phyloP scores from a whole-genome alignment of 1,284 basidiomycete species.

The Neolentinus lepideus region DNA sequence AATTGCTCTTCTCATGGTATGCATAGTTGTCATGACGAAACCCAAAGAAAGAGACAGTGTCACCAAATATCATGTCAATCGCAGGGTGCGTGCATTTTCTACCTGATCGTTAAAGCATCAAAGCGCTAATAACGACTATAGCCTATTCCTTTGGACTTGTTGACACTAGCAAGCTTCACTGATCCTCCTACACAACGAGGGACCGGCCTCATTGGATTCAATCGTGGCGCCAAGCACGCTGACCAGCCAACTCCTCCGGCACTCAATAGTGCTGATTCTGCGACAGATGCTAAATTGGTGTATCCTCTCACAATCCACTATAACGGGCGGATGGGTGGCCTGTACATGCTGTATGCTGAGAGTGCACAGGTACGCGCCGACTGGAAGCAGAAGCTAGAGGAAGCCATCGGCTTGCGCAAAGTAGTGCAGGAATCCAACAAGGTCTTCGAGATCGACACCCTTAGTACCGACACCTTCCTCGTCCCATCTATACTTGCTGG shows the following conservation, averaged over 20 bases:
- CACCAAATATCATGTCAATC: slow-evolving; percentile 73
- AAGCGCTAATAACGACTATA: slow-evolving; percentile 19
- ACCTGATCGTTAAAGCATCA: neutral
- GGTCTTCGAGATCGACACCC: slow-evolving; percentile 84
- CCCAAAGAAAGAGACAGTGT: slow-evolving; percentile 66
- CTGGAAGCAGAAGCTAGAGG: slow-evolving; percentile 88
- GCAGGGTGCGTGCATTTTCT: slow-evolving; percentile 54
- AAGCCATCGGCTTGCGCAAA: slow-evolving; percentile 79
- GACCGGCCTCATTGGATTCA: slow-evolving; percentile 47
- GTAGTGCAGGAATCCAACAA: slow-evolving; percentile 90
- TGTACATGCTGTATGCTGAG: slow-evolving; percentile 84
- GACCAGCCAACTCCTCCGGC: slow-evolving; percentile 24
- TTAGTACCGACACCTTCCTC: slow-evolving; percentile 82
- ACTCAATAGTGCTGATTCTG: slow-evolving; percentile 34
- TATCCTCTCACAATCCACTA: slow-evolving; percentile 84
- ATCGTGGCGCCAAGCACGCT: slow-evolving; percentile 26
- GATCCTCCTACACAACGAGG: slow-evolving; percentile 65
- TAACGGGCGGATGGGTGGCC: slow-evolving; percentile 75
- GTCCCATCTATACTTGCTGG: slow-evolving; percentile 52
- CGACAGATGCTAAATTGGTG: slow-evolving; percentile 60
- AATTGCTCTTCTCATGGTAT: slow-evolving; percentile 7
- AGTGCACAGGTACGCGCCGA: slow-evolving; percentile 65
- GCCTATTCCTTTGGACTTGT: slow-evolving; percentile 87
- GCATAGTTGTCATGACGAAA: slow-evolving; percentile 82
- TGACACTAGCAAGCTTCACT: slow-evolving; percentile 75